These are phyloP conservation scores for Penicillium canescens DNA, from an alignment of 495 filamentous ascomycete species.

Conservation along the genomic window DNA sequence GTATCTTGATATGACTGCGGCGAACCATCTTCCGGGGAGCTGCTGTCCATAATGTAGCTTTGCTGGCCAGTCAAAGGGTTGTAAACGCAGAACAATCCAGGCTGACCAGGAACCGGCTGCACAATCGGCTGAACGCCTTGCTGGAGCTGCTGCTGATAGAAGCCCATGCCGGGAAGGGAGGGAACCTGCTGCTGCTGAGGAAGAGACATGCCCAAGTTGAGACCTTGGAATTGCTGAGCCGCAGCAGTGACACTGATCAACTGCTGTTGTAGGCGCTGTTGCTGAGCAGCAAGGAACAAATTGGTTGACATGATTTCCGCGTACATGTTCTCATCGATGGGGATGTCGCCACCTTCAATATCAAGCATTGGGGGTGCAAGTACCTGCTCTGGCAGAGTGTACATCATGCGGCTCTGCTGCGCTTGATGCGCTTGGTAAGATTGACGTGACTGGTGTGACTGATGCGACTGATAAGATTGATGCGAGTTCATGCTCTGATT, in stretches of 20 bases:
- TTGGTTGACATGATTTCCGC: constrained; percentile 84
- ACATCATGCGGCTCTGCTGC: constrained; percentile 54
- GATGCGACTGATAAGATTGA: neutral
- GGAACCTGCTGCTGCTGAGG: constrained; percentile 43
- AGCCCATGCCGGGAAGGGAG: constrained; percentile 47
- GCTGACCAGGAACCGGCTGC: constrained; percentile 66
- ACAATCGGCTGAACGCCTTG: constrained; percentile 71
- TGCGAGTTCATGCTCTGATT: constrained; percentile 40
- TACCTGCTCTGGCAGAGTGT: constrained; percentile 77
- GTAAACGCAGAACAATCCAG: constrained; percentile 76
- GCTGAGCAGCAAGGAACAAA: constrained; percentile 81
- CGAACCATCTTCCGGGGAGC: constrained; percentile 34
- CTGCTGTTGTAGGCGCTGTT: constrained; percentile 77
- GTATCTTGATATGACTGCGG: constrained; percentile 32
- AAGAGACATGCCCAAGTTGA: constrained; percentile 53
- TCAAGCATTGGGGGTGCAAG: constrained; percentile 80
- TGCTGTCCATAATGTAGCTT: constrained; percentile 66
- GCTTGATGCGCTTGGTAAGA: neutral
- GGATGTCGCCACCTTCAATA: constrained; percentile 60
- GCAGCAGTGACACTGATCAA: constrained; percentile 55
- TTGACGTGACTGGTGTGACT: neutral
- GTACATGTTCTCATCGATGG: constrained; percentile 79
- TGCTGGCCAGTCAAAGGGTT: constrained; percentile 82
- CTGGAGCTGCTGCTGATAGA: constrained; percentile 70
- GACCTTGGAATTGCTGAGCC: constrained; percentile 73